Evolutionary conservation across 768 basidiomycete genomes (phyloP), one percentile per base, ranked within the genome.

Genomic region (Rhodotorula babjevae): DNA sequence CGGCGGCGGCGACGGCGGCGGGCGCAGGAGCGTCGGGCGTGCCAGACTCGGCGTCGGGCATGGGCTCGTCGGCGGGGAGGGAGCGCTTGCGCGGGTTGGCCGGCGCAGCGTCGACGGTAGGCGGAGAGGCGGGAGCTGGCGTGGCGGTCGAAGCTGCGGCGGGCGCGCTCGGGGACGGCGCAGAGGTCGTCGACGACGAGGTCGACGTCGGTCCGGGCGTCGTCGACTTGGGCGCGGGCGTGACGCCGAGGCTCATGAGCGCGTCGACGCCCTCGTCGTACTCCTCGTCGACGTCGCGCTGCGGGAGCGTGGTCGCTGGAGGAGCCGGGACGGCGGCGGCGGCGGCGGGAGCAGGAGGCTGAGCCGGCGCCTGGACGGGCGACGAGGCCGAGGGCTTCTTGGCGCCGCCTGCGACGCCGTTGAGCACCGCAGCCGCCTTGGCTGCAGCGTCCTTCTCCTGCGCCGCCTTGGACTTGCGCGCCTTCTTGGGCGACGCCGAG

Each of bases 251-350:
- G 4, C 85, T 87, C 81, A 96, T 90, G 47, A 96, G 82, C 0
- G 90, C 87, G 76, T 92, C 92, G 9, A 91, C 90, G 36, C 89
- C 90, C 80, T 93, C 93, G 77, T 98, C 93, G 76, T 96, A 96
- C 77, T 96, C 90, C 76, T 98, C 93, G 78, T 96, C 92, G 27
- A 94, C 85, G 3, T 86, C 82, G 14, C 93, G 85, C 19, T 87
- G 61, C 16, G 79, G 75, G 16, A 59, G 58, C 33, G 33, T 58
- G 31, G 19, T 58, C 36, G 21, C 57, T 9, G 50, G 21, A 6
- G 18, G 19, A 7, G 57, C 31, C 2, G 31, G 9, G 31, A 33
- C 57, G 1, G 58, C 18, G 31, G 33, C 57, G 1, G 58, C 16
- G 27, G 57, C 42, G 40, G 87, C 85, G 42, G 75, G 47, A 25